Percentiles rank a stretch among this genome's conserved stretches.
Conservation (phyloP, 1,284 basidiomycete species). For the Moesziomyces globuligerus region DNA sequence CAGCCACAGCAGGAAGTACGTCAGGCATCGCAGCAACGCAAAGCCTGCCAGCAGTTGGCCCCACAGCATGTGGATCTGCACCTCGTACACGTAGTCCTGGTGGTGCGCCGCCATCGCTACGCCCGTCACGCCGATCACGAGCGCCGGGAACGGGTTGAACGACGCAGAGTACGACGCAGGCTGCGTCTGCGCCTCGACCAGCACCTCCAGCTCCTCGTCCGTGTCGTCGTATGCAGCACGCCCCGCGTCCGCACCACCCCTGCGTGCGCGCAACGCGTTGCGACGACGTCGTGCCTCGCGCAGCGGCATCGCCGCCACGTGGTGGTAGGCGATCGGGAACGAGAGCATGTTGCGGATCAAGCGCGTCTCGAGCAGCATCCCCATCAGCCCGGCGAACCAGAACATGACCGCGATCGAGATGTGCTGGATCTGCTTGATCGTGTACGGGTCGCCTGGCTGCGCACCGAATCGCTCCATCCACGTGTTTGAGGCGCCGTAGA, state of each 20-base stretch:
- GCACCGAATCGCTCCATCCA: conserved; percentile 96
- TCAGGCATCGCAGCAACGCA: conserved; percentile 79
- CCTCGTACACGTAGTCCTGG: conserved; percentile 88
- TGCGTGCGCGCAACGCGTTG: not conserved
- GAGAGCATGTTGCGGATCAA: conserved; percentile 51
- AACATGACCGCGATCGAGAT: conserved; percentile 95
- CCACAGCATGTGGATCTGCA: conserved; percentile 85
- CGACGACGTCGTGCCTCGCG: conserved; percentile 16
- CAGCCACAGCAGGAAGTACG: conserved; percentile 94
- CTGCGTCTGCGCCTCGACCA: conserved; percentile 46
- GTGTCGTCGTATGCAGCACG: not conserved
- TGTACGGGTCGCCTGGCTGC: conserved; percentile 81
- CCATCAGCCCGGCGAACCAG: conserved; percentile 90
- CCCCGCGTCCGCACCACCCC: not conserved
- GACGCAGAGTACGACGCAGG: conserved; percentile 74
- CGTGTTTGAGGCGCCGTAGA: conserved; percentile 89
- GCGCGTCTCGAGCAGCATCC: conserved; percentile 87
- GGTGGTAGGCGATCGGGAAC: conserved; percentile 42
- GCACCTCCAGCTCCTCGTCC: conserved; percentile 23
- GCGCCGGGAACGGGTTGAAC: conserved; percentile 84
- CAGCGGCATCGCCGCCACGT: conserved; percentile 26
- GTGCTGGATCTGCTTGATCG: conserved; percentile 93
- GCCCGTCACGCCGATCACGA: conserved; percentile 92
- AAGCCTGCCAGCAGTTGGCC: conserved; percentile 88
- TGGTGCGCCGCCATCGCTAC: conserved; percentile 94